Base-by-base conservation (phyloP, 805 yeast species). In the Starmerella apis region DNA sequence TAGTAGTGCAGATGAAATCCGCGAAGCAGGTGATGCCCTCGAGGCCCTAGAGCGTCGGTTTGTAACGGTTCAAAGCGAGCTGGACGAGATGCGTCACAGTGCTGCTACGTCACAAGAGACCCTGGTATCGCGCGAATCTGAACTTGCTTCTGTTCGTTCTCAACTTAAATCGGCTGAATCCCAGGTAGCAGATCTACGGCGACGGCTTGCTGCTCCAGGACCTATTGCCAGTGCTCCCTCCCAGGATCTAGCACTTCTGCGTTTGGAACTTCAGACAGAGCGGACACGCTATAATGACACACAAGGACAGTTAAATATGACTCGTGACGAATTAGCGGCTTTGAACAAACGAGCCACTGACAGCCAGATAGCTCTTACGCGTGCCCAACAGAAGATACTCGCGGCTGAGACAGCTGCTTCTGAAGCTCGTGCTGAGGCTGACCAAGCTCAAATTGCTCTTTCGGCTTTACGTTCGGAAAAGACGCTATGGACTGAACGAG, bases 1-100 rank as follows among this genome's bases (percentile, higher is more conserved):
- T 18, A 46, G 61, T 13, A 66, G 61, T 46, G 59, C 65, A 5
- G 58, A 64, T 6, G 68, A 68, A 14, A 56, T 66, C 9, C 58
- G 55, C 28, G 67, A 61, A 46, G 71, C 71, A 22, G 63, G 62
- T 28, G 53, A 57, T 37, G 62, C 67, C 3, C 62, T 69, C 28
- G 60, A 56, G 28, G 30, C 45, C 14, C 58, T 68, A 22, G 59
- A 63, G 32, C 47, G 49, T 0, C 63, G 64, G 33, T 24, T 32
- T 33, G 19, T 16, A 5, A 19, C 25, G n/a, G 44, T 43, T 11
- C 35, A 23, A 20, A 20, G 33, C 20, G 47, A 50, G 48, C 45
- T 35, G 9, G 24, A 20, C 7, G 28, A 35, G 23, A 36, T 39
- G 22, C 33, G 37, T 8, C 37, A 25, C 23, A 25, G 16, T 18